Base-by-base conservation (phyloP, 208 protist genomes). In the Balamuthia mandrillaris region DNA sequence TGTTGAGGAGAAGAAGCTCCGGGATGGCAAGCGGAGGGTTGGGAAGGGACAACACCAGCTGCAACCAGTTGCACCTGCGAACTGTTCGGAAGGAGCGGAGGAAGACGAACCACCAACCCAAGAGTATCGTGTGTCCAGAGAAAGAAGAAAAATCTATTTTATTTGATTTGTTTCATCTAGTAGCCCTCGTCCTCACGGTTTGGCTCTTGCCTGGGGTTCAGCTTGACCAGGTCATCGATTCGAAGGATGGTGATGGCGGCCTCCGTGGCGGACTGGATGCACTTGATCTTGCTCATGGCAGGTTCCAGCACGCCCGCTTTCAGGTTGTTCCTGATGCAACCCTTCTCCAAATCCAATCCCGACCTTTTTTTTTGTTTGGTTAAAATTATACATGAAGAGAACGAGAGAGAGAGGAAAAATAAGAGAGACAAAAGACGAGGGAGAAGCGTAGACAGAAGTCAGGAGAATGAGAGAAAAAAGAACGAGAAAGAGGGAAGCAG, bases 221-320 rank as follows among this genome's bases (percentile, higher is more conserved):
- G 92, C 74, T 97, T 97, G 85, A 99, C 98, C 81, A 97, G 94
- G 89, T 99, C 99, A 92, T 99, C 99, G 68, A 99, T 99, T 86
- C 98, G 95, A 21, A 99, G 93, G 82, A 99, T 98, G 16, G 98
- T 99, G 86, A 99, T 98, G 61, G 98, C 98, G 1, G 98, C 98
- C 95, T 99, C 98, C 12, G 98, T 99, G 60, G 99, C 98, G 88
- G 99, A 99, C 91, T 98, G 95, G 51, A 99, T 94, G 56, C 94
- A 97, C 92, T 99, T 99, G 35, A 99, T 89, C 90, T 99, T 99
- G 81, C 92, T 96, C 68, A 99, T 94, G 51, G 94, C 94, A n/a
- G 99, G 99, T 95, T 99, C 98, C 33, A 99, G 85, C 70, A 99
- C 98, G 44, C 99, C 99, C 9, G 95, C 96, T 77, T 93, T 90